A percentile compares a stretch with the other conserved stretches of the same genome.
phyloP scores from a whole-genome alignment of 176 grass and related monocot species.

The Oryza nivara region DNA sequence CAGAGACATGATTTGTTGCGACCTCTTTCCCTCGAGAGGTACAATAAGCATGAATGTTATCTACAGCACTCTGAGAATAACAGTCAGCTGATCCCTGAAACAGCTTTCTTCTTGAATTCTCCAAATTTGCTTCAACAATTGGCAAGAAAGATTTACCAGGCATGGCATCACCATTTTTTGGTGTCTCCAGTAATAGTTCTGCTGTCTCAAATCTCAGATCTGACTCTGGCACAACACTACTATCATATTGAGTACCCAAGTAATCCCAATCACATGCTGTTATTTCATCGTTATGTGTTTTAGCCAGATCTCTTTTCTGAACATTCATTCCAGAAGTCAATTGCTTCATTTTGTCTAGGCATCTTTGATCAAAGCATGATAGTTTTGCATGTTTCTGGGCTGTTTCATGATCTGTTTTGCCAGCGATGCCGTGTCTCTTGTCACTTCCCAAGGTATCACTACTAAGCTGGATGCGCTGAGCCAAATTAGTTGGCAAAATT shows the following conservation, averaged over 20 bases:
- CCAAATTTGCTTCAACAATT: constrained; percentile 16
- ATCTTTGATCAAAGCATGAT: constrained; percentile 52
- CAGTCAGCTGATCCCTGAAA: constrained; percentile 20
- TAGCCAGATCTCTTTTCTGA: constrained; percentile 41
- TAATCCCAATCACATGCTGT: constrained; percentile 55
- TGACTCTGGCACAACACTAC: constrained; percentile 52
- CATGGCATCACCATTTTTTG: constrained; percentile 20
- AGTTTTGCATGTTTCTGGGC: constrained; percentile 35
- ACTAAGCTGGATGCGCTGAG: constrained; percentile 40
- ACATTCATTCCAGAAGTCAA: constrained; percentile 33
- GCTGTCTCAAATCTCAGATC: constrained; percentile 47
- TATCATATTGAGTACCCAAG: constrained; percentile 57
- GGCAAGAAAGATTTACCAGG: constrained; percentile 42
- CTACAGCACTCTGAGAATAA: constrained; percentile 29
- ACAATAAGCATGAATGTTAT: constrained; percentile 44
- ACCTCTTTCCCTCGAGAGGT: constrained; percentile 33
- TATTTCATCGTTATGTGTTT: constrained; percentile 50
- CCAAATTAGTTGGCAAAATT: constrained; percentile 37
- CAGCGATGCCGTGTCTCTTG: constrained; percentile 23
- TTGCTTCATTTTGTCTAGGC: constrained; percentile 26
- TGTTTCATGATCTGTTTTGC: constrained; percentile 43
- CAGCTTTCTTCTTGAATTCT: constrained; percentile 19
- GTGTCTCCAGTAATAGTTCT: constrained; percentile 21
- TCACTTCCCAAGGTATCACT: constrained; percentile 42
- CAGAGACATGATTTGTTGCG: constrained; percentile 43